Evolutionary conservation across 1,284 basidiomycete genomes (phyloP).

Genomic region (Flammula alnicola): DNA sequence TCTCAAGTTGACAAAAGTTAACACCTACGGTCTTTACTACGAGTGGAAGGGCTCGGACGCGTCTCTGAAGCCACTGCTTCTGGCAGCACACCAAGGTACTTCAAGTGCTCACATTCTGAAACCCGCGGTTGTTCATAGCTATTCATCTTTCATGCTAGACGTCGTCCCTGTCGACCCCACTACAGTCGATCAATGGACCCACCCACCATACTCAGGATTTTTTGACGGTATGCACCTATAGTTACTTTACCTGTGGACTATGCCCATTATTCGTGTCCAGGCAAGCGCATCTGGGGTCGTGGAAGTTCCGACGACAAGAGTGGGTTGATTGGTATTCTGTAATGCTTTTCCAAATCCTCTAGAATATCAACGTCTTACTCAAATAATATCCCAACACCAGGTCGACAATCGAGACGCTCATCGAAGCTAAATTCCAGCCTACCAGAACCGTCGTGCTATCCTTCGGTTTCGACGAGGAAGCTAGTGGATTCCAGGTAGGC

Average conservation of each 20-base stretch:
- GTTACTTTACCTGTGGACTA: background rate
- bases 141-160: conserved; percentile 42
- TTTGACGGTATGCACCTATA: conserved; percentile 53
- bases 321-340: conserved; percentile 58
- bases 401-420: conserved; percentile 59
- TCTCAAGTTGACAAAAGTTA: conserved; percentile 63
- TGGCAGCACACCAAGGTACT: conserved; percentile 75
- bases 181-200: conserved; percentile 59
- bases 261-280: conserved; percentile 24
- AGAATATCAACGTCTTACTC: background rate
- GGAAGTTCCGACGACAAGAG: conserved; percentile 65
- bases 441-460: conserved; percentile 65
- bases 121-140: background rate
- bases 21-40: conserved; percentile 70
- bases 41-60: conserved; percentile 68
- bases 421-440: conserved; percentile 58
- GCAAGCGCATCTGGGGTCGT: conserved; percentile 61
- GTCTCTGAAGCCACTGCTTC: conserved; percentile 66
- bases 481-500: conserved; percentile 52
- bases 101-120: background rate
- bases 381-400: conserved; percentile 25
- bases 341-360: background rate
- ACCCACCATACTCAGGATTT: conserved; percentile 68
- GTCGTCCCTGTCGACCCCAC: conserved; percentile 69
- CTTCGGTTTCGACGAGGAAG: conserved; percentile 80